These are phyloP conservation scores for Pyrenopolyporus hunteri DNA, from an alignment of 495 filamentous ascomycete species.

Conservation along the genomic window DNA sequence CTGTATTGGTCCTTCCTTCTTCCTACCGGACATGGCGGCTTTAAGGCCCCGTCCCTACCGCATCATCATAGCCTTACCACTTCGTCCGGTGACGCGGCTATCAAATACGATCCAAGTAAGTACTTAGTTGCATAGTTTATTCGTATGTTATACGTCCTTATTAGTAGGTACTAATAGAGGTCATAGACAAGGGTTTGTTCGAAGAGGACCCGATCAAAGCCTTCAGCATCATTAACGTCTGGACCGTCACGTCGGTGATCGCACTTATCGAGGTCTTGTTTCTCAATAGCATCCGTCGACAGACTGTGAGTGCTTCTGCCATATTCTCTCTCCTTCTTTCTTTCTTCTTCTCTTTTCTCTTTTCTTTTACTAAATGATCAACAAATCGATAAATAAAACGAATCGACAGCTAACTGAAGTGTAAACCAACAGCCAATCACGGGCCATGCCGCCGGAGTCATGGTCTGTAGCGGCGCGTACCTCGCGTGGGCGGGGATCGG, in stretches of 20 bases:
- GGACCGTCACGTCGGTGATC: constrained; percentile 48
- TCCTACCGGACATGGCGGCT: constrained; percentile 46
- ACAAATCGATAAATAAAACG: background rate
- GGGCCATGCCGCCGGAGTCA: constrained; percentile 45
- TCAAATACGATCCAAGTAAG: constrained; percentile 33
- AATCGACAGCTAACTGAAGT: constrained; percentile 13
- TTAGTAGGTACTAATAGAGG: background rate
- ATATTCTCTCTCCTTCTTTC: no score
- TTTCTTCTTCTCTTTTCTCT: background rate
- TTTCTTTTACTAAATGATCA: background rate
- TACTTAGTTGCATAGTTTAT: no score
- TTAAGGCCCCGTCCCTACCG: constrained; percentile 29
- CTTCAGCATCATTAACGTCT: constrained; percentile 56
- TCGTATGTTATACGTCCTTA: no score
- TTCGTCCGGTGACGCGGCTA: background rate
- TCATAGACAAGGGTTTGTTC: constrained; percentile 39
- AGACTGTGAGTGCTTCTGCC: constrained; percentile 49
- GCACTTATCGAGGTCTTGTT: constrained; percentile 53
- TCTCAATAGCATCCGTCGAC: constrained; percentile 58
- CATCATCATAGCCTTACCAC: constrained; percentile 6
- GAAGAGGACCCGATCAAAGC: constrained; percentile 44
- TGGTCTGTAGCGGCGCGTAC: constrained; percentile 48
- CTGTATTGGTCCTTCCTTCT: constrained; percentile 56
- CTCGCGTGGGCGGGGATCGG: constrained; percentile 57
- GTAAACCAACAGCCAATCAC: constrained; percentile 42